Evolutionary conservation across 2,329 filamentous ascomycete genomes (phyloP).

Genomic region (Dryadomyces quercivorus): DNA sequence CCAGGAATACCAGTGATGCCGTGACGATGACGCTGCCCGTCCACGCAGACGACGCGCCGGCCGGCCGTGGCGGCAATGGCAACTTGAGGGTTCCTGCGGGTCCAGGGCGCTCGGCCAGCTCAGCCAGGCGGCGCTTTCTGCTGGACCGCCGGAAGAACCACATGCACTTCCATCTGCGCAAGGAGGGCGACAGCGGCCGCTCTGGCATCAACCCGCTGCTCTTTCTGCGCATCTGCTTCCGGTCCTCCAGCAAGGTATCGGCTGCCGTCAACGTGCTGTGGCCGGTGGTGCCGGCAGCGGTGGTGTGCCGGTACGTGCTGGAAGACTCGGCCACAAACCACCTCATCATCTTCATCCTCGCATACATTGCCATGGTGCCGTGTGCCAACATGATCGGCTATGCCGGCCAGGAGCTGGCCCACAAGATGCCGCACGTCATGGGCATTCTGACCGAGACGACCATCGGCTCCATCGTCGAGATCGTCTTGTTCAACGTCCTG

Average conservation of each 20-base stretch:
- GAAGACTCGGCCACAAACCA: slow-evolving; percentile 26
- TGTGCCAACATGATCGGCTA: slow-evolving; percentile 67
- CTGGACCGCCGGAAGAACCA: neutral
- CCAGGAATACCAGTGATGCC: neutral
- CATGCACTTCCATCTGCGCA: slow-evolving; percentile 9
- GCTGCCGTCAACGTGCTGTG: slow-evolving; percentile 58
- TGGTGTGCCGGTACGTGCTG: slow-evolving; percentile 41
- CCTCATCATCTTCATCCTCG: slow-evolving; percentile 54
- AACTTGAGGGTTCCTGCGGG: neutral
- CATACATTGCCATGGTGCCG: slow-evolving; percentile 68
- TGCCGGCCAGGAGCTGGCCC: slow-evolving; percentile 56
- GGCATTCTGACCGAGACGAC: slow-evolving; percentile 51
- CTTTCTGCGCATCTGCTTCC: slow-evolving; percentile 52
- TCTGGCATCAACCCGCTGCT: slow-evolving; percentile 49
- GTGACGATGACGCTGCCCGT: neutral
- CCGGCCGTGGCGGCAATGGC: no score
- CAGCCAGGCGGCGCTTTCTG: neutral
- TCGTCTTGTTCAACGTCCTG: slow-evolving; percentile 71
- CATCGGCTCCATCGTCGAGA: slow-evolving; percentile 65
- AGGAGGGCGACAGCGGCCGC: slow-evolving; percentile 54
- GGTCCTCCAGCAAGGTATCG: slow-evolving; percentile 51
- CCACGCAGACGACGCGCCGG: neutral
- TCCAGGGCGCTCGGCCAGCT: neutral
- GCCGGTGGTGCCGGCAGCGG: slow-evolving; percentile 62
- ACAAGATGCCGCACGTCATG: slow-evolving; percentile 63